Evolutionary conservation across 2,329 filamentous ascomycete genomes (phyloP), one percentile per base, ranked within the genome.

Genomic region (Colletotrichum chlorophyti): DNA sequence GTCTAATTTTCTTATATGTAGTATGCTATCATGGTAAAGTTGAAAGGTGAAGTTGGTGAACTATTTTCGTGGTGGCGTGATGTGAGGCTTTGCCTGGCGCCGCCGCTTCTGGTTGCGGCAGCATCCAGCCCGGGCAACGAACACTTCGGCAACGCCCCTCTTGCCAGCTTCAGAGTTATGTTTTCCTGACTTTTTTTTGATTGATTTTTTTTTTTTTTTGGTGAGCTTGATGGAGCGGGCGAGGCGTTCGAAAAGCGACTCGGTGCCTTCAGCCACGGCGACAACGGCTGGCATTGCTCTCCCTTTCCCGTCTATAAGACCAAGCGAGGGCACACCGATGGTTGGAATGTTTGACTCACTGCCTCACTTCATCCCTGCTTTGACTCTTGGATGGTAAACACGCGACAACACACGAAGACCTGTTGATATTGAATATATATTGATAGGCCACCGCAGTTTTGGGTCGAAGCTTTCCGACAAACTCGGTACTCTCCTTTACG

Each of bases 321-420:
- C 32, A 15, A 3, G 14, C 6, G 15, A 38, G 38, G 26, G 32
- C 29, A 15, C 9, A 5, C 27, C 7, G n/a, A 11, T 10, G 11
- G 4, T n/a, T 40, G 52, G 37, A 43, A 49, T 59, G 42, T 14
- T 23, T 45, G 34, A 32, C 26, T 50, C 45, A 34, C 10, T 45
- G 34, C 26, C 26, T 50, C 45, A 34, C 10, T n/a, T 27, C 24
- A 49, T 50, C 57, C 57, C 57, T 57, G n/a, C n/a, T n/a, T n/a
- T n/a, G 29, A 38, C 29, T 45, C 24, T 7, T 19, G n/a, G 10
- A 15, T 26, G 15, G n/a, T 29, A 9, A 38, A 14, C 35, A 14
- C 35, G 19, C 19, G 24, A 19, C 11, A 11, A 31, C 12, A 23
- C 3, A 24, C 19, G 17, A 9, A 17, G 1, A 11, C n/a, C 12